Conservation (phyloP, 2,329 filamentous ascomycete genomes). For the Pseudogymnoascus sp. region DNA sequence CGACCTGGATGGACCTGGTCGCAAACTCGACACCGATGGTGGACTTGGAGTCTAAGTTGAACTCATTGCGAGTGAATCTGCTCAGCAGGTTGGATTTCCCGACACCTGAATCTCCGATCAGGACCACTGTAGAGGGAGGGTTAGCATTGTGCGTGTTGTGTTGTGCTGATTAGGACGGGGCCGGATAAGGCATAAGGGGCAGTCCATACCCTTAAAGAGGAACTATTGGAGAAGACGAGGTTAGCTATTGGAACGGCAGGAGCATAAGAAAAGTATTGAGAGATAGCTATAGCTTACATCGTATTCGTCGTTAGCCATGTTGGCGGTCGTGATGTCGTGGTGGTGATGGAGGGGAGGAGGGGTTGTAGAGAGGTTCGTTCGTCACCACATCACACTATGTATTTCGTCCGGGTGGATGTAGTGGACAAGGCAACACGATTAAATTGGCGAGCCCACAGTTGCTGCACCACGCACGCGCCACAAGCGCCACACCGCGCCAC, state of each 20-base stretch:
- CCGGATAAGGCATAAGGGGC: constrained; percentile 12
- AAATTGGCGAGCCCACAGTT: constrained; percentile 2
- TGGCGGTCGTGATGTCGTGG: constrained; percentile 31
- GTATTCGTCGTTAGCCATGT: constrained; percentile 99
- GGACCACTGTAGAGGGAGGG: constrained; percentile 58
- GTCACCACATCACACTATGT: constrained; percentile 5
- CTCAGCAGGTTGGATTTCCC: constrained; percentile 99
- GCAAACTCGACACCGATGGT: constrained; percentile 99
- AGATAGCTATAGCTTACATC: constrained; percentile 61
- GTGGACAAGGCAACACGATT: constrained; percentile 15
- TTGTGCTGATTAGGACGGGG: background rate
- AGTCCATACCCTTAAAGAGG: constrained; percentile 71
- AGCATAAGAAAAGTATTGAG: constrained; percentile 19
- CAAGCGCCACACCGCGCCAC: constrained; percentile 15
- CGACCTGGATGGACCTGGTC: constrained; percentile 95
- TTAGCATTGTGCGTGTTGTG: constrained; percentile 24
- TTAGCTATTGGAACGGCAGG: constrained; percentile 31
- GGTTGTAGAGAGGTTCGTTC: constrained; percentile 12
- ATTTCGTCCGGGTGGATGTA: constrained; percentile 12
- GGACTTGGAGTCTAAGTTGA: constrained; percentile 99
- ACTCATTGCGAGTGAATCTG: constrained; percentile 99
- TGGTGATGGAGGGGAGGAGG: constrained; percentile 16
- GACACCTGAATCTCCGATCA: constrained; percentile 98
- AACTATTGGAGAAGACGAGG: constrained; percentile 51
- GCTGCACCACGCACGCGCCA: constrained; percentile 24